Conservation (phyloP, 768 basidiomycete genomes). For the Pulveroboletus frians region DNA sequence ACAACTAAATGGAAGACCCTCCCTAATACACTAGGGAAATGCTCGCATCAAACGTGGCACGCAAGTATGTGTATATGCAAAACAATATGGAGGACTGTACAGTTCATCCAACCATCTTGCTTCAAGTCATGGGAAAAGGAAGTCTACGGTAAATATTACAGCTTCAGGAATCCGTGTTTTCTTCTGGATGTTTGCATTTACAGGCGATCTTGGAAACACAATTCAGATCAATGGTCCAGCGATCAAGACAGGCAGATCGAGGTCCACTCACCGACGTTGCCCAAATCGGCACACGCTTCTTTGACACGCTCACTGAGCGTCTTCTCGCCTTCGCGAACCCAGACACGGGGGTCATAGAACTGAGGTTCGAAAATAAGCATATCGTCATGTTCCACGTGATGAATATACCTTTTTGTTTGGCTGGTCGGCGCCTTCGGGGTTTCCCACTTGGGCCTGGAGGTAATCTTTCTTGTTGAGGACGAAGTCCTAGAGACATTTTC, state of each 20-base stretch:
- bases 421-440: constrained; percentile 94
- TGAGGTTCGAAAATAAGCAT: constrained; percentile 22
- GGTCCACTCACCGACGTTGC: constrained; percentile 49
- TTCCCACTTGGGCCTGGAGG: constrained; percentile 87
- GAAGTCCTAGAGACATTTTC: constrained; percentile 58
- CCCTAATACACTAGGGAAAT: background rate
- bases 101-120: background rate
- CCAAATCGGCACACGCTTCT: constrained; percentile 89
- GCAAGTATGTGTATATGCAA: background rate
- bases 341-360: constrained; percentile 95
- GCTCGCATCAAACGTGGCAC: background rate
- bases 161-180: background rate
- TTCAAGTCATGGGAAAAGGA: background rate
- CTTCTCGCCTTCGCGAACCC: constrained; percentile 99
- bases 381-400: background rate
- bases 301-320: constrained; percentile 83
- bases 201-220: constrained; percentile 17
- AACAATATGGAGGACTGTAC: background rate
- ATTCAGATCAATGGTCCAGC: background rate
- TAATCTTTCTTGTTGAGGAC: constrained; percentile 82
- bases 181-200: constrained; percentile 8
- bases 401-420: constrained; percentile 92
- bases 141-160: constrained; percentile 22
- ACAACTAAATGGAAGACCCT: background rate
- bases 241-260: background rate